A percentile compares a stretch with the other conserved stretches of the same genome.
Conservation (phyloP, 2,329 filamentous ascomycete genomes). For the Capronia americana region DNA sequence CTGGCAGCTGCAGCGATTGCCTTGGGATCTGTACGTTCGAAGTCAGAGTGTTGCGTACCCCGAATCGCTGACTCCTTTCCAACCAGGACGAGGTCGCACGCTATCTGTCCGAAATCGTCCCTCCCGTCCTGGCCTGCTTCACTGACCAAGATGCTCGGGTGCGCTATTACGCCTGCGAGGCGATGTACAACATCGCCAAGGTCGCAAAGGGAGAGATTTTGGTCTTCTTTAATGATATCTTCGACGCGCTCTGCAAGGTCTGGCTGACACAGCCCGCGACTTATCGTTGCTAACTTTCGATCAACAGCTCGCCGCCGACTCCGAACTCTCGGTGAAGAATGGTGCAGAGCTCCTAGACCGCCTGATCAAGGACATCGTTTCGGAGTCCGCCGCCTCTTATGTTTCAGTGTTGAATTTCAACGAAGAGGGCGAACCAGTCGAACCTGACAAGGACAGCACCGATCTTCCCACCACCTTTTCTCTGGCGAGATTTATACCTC, state of each 20-base stretch:
- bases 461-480: slow-evolving; percentile 89
- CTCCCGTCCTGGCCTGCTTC: slow-evolving; percentile 95
- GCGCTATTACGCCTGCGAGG: slow-evolving; percentile 97
- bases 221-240: slow-evolving; percentile 97
- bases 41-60: neutral
- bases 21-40: slow-evolving; percentile 76
- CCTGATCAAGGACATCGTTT: slow-evolving; percentile 93
- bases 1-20: slow-evolving; percentile 95
- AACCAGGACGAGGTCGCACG: slow-evolving; percentile 78
- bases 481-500: slow-evolving; percentile 84
- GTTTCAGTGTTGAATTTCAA: slow-evolving; percentile 80
- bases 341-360: slow-evolving; percentile 94
- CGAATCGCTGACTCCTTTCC: slow-evolving; percentile 8
- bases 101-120: slow-evolving; percentile 92
- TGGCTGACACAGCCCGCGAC: slow-evolving; percentile 32
- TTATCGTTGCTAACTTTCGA: slow-evolving; percentile 30
- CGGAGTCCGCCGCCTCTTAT: slow-evolving; percentile 93
- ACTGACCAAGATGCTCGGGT: slow-evolving; percentile 97
- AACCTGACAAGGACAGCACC: slow-evolving; percentile 45
- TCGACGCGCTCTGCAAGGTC: slow-evolving; percentile 96
- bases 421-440: slow-evolving; percentile 50
- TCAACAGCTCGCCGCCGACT: slow-evolving; percentile 84
- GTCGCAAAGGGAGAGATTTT: slow-evolving; percentile 97
- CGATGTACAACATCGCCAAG: slow-evolving; percentile 99
- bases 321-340: slow-evolving; percentile 96